A percentile compares a stretch with the other conserved stretches of the same genome.
Conservation (phyloP, 805 yeast species). For the Wickerhamomyces queroliae region DNA sequence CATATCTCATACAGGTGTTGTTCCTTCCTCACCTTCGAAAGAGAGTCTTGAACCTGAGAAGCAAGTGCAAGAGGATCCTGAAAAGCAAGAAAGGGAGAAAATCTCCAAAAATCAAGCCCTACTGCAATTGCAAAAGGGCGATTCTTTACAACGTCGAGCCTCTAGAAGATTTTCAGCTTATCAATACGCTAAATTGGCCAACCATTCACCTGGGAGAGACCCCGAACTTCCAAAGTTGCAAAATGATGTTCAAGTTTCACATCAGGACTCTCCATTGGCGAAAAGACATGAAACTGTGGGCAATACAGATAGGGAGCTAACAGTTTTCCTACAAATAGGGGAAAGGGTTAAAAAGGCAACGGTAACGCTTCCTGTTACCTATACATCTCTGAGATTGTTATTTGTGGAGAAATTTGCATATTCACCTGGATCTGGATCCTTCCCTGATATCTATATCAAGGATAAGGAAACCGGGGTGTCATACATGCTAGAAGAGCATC, state of each 20-base stretch:
- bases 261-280: neutral
- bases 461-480: constrained; percentile 54
- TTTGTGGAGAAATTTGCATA: constrained; percentile 88
- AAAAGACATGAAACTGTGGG: neutral
- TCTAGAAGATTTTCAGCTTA: constrained; percentile 92
- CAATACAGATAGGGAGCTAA: constrained; percentile 1
- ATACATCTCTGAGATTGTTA: constrained; percentile 50
- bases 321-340: constrained; percentile 43
- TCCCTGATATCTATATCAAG: constrained; percentile 74
- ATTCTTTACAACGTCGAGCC: constrained; percentile 84
- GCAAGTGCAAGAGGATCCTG: neutral
- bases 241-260: no score
- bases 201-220: constrained; percentile 29
- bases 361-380: constrained; percentile 24
- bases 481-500: constrained; percentile 75
- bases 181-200: constrained; percentile 74
- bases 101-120: constrained; percentile 49
- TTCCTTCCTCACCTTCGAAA: neutral
- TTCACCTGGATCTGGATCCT: constrained; percentile 62
- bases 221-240: constrained; percentile 23
- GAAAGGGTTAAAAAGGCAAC: constrained; percentile 50
- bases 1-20: neutral
- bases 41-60: neutral
- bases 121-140: constrained; percentile 73
- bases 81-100: neutral